A percentile compares a stretch with the other conserved stretches of the same genome.
Evolutionary conservation across 768 basidiomycete species (phyloP).

Genomic region (Trametes cingulata): DNA sequence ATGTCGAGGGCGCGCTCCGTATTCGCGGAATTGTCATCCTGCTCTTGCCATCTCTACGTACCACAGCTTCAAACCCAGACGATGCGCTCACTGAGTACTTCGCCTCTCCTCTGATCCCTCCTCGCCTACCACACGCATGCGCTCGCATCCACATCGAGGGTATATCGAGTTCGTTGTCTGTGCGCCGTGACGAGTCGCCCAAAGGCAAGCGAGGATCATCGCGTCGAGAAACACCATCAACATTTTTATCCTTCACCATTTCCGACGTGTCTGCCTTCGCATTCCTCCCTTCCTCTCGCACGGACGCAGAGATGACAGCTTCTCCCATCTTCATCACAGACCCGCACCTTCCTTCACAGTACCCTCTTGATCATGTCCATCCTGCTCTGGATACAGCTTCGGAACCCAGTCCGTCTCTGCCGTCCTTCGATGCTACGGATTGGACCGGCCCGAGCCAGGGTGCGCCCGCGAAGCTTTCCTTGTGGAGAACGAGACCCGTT

Average conservation of each 20-base stretch:
- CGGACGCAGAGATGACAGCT: conserved; percentile 35
- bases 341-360: conserved; percentile 60
- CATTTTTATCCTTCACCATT: conserved; percentile 10
- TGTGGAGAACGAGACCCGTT: conserved; percentile 57
- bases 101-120: conserved; percentile 59
- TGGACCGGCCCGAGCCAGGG: conserved; percentile 54
- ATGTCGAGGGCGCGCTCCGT: conserved; percentile 35
- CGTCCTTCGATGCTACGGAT: conserved; percentile 58
- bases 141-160: conserved; percentile 42
- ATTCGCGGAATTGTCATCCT: conserved; percentile 52
- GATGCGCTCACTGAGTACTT: conserved; percentile 46
- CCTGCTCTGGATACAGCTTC: conserved; percentile 29
- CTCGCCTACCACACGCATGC: conserved; percentile 48
- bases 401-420: conserved; percentile 35
- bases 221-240: conserved; percentile 5
- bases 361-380: conserved; percentile 45
- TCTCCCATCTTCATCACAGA: conserved; percentile 78
- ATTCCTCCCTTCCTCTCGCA: conserved; percentile 34
- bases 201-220: neutral
- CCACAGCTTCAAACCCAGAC: conserved; percentile 17
- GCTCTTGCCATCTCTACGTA: conserved; percentile 39
- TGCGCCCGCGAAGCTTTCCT: conserved; percentile 54
- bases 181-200: neutral
- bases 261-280: conserved; percentile 61
- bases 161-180: conserved; percentile 27